Conservation (phyloP, 1,139 yeast genomes). For the Suhomyces maxii region DNA sequence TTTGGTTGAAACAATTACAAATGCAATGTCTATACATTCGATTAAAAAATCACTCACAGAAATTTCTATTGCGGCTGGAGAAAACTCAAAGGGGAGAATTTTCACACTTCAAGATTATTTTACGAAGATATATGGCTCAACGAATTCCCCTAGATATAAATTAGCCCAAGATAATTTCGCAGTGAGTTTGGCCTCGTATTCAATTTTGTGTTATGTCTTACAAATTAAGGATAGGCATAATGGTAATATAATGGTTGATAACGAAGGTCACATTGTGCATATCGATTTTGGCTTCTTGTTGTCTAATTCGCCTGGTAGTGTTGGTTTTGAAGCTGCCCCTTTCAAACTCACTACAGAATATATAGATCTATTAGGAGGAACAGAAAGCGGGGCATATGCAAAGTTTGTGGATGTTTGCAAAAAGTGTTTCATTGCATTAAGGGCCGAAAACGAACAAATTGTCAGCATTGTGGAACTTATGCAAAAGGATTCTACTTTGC, state of each 20-base stretch:
- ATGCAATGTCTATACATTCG: slow-evolving; percentile 90
- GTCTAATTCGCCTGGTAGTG: slow-evolving; percentile 95
- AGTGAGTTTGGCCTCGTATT: slow-evolving; percentile 81
- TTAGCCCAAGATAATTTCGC: slow-evolving; percentile 84
- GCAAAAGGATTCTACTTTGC: slow-evolving; percentile 87
- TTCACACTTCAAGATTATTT: slow-evolving; percentile 79
- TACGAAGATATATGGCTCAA: slow-evolving; percentile 66
- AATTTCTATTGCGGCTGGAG: slow-evolving; percentile 64
- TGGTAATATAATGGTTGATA: slow-evolving; percentile 92
- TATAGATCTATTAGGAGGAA: slow-evolving; percentile 83
- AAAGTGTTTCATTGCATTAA: too few species aligned
- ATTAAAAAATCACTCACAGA: slow-evolving; percentile 89
- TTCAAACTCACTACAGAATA: slow-evolving; percentile 89
- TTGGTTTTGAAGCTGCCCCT: slow-evolving; percentile 97
- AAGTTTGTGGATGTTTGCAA: too few species aligned
- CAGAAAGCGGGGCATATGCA: too few species aligned
- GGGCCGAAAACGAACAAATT: too few species aligned
- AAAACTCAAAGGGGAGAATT: slow-evolving; percentile 65
- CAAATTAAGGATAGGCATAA: slow-evolving; percentile 96
- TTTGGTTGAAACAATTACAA: slow-evolving; percentile 90
- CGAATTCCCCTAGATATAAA: slow-evolving; percentile 53
- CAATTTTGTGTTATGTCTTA: slow-evolving; percentile 80
- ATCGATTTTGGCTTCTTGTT: slow-evolving; percentile 93
- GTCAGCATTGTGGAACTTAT: slow-evolving; percentile 85
- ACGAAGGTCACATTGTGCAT: slow-evolving; percentile 92